These are phyloP conservation scores for Prunus armeniaca DNA, from an alignment of 306 rosid species.

Conservation along the genomic window DNA sequence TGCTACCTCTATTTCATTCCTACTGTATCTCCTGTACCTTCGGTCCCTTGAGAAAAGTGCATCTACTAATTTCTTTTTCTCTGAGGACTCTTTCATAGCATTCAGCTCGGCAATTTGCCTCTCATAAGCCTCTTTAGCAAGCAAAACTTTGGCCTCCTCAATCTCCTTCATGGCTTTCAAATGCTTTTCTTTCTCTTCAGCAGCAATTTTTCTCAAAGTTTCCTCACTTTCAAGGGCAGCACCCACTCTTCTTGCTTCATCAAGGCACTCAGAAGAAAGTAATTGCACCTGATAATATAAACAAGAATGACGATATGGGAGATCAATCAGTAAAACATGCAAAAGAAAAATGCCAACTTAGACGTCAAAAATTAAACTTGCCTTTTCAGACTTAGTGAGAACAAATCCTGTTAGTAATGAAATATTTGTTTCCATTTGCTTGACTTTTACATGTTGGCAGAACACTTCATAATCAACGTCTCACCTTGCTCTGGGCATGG, in stretches of 20 bases:
- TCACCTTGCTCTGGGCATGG: slow-evolving; percentile 71
- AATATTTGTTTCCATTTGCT: too few species aligned
- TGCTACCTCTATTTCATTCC: slow-evolving; percentile 75
- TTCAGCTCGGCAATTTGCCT: slow-evolving; percentile 76
- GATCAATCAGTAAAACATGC: slow-evolving; percentile 5
- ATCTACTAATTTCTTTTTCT: slow-evolving; percentile 67
- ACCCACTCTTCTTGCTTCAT: slow-evolving; percentile 62
- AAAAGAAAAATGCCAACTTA: too few species aligned
- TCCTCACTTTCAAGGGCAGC: slow-evolving; percentile 73
- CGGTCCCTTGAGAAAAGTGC: slow-evolving; percentile 61
- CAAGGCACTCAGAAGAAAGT: slow-evolving; percentile 73
- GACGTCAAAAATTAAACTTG: too few species aligned
- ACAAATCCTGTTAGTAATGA: too few species aligned
- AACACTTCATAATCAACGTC: slow-evolving; percentile 18
- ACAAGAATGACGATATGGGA: slow-evolving; percentile 6
- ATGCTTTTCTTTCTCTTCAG: slow-evolving; percentile 74
- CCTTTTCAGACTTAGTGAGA: too few species aligned
- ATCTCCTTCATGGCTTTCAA: slow-evolving; percentile 66
- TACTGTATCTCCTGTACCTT: slow-evolving; percentile 78
- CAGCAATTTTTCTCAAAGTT: slow-evolving; percentile 62
- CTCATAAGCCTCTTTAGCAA: slow-evolving; percentile 75
- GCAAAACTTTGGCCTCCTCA: slow-evolving; percentile 61
- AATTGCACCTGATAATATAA: slow-evolving; percentile 48
- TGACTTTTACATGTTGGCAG: background rate
- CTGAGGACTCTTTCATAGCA: slow-evolving; percentile 64